Evolutionary conservation across 2,329 filamentous ascomycete species (phyloP).

Genomic region (Calcarisporium arbuscula): DNA sequence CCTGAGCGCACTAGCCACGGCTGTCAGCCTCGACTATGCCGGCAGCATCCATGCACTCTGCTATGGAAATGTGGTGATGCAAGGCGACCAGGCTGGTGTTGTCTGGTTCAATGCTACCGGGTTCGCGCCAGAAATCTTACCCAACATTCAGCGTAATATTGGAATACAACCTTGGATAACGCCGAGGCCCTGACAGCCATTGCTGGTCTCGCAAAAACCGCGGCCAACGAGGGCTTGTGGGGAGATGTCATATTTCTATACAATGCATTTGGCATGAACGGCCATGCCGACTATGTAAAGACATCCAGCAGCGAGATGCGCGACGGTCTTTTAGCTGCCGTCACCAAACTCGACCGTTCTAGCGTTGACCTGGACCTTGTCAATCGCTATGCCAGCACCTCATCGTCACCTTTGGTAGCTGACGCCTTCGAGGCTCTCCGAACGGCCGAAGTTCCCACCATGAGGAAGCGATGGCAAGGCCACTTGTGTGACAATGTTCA

Average conservation of each 20-base stretch:
- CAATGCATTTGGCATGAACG: conserved; percentile 8
- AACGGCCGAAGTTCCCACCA: background rate
- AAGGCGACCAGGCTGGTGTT: background rate
- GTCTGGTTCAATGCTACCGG: conserved; percentile 3
- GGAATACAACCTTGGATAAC: conserved; percentile 1
- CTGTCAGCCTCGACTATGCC: background rate
- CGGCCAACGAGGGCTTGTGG: conserved; percentile 5
- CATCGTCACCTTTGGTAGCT: conserved; percentile 3
- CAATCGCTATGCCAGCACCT: conserved; percentile 4
- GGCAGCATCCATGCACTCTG: background rate
- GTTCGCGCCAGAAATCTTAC: conserved; percentile 2
- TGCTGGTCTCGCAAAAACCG: background rate
- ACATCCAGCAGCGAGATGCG: conserved; percentile 3
- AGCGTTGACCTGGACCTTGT: conserved; percentile 3
- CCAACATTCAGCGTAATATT: conserved; percentile 3
- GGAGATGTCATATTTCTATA: conserved; percentile 6
- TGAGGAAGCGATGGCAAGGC: conserved; percentile 2
- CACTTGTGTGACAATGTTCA: conserved; percentile 2
- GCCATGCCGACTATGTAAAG: conserved; percentile 4
- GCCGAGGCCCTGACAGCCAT: conserved; percentile 1
- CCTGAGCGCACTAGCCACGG: too few species aligned
- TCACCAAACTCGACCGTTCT: conserved; percentile 1
- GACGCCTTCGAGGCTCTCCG: conserved; percentile 4
- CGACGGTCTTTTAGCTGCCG: conserved; percentile 2
- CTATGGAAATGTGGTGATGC: background rate